Base-by-base conservation (phyloP, 1,139 yeast species). In the Taiozyma onychis region DNA sequence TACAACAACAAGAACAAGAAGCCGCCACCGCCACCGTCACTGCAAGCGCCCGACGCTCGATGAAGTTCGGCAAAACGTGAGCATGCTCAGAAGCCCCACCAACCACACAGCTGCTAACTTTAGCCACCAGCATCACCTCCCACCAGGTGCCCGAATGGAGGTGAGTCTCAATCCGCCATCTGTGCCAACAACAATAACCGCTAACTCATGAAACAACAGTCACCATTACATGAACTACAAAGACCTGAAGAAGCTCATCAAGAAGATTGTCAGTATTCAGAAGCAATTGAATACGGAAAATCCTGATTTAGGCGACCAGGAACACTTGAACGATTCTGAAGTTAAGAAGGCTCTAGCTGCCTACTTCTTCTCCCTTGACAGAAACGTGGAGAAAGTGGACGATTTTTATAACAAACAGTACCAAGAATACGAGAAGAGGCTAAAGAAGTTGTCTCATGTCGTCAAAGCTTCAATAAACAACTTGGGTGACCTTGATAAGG, bases 111-210 rank as follows among this genome's bases (percentile, higher is more conserved):
- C 10, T 7, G 21, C 24, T 21, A 39, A 22, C 42, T 7, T 6
- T 18, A 18, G 18, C 14, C 26, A 7, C 4, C 8, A 39, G 41
- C 6, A 73, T 88, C 58, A 69, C 83, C 41, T 74, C 88, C 51
- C 96, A 91, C 67, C 96, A 89, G 72, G 88, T 91, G 53, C 97
- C 97, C 9, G 97, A 90, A 70, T 91, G 98, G 97, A 75, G 72
- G 66, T 39, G n/a, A 39, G 41, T 39, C 8, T 9, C 66, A 18
- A 4, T 24, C 26, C 26, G 7, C 7, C 26, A 24, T 24, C 7
- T 6, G 6, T 24, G 26, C 26, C 26, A 24, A 3, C 7, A 24
- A 24, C 26, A 24, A 22, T 39, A 22, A 26, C n/a, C 27, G 63
- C 21, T 70, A 43, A 34, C 26, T 24, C 45, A 21, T 11, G 5